Conservation (phyloP, 805 yeast species). For the Wickerhamiella sorbophila region DNA sequence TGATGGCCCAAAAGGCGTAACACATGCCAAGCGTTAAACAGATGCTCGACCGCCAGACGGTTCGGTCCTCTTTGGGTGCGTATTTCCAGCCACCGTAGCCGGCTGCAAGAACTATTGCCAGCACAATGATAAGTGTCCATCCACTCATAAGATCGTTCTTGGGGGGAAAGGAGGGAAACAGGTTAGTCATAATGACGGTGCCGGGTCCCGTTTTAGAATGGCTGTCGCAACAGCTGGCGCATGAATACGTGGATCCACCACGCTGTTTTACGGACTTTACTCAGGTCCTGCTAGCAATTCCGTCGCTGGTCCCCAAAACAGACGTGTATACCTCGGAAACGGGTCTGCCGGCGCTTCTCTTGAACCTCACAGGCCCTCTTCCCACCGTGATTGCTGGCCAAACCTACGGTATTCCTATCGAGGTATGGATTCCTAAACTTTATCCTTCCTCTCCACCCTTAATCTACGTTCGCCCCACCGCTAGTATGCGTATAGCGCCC, state of each 20-base stretch:
- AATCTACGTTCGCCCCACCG: conserved; percentile 47
- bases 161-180: not conserved
- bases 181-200: conserved; percentile 2
- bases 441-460: conserved; percentile 61
- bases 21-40: conserved; percentile 62
- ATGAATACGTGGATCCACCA: conserved; percentile 47
- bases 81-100: conserved; percentile 65
- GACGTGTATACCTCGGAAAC: conserved; percentile 40
- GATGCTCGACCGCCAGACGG: conserved; percentile 57
- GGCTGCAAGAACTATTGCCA: conserved; percentile 41
- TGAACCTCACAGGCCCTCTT: conserved; percentile 50
- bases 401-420: conserved; percentile 39
- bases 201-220: conserved; percentile 25
- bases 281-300: conserved; percentile 35
- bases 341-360: conserved; percentile 46
- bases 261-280: conserved; percentile 49
- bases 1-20: conserved; percentile 84
- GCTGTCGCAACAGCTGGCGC: conserved; percentile 42
- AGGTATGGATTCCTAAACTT: conserved; percentile 60
- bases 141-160: conserved; percentile 30
- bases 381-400: conserved; percentile 24
- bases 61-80: conserved; percentile 66
- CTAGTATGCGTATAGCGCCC: conserved; percentile 35
- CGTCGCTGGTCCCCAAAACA: conserved; percentile 54
- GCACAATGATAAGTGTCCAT: conserved; percentile 54